phyloP scores from a whole-genome alignment of 306 rosid genomes.

The Cucumis cinereus region DNA sequence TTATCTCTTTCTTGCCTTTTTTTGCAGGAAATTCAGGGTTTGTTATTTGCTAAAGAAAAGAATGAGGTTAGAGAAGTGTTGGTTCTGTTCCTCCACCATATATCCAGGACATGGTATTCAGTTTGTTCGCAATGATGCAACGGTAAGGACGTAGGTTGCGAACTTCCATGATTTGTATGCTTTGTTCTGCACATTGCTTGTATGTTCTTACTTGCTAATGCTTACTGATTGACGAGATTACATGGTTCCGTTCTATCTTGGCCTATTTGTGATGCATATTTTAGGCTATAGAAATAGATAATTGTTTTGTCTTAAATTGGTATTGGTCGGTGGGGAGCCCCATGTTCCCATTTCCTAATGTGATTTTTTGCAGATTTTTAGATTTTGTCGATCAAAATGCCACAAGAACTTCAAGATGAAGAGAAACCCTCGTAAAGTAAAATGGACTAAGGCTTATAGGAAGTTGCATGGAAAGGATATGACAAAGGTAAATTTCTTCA shows the following conservation, averaged over 20 bases:
- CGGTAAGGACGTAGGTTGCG: conserved; percentile 23
- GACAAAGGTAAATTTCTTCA: conserved; percentile 47
- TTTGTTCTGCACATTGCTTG: neutral
- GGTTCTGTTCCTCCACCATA: conserved; percentile 83
- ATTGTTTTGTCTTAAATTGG: neutral
- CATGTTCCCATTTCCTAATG: neutral
- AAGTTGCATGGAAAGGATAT: conserved; percentile 78
- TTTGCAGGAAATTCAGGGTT: neutral
- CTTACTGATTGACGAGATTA: neutral
- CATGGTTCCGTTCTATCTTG: neutral
- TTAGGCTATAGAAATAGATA: neutral
- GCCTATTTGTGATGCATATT: neutral
- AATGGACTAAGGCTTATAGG: conserved; percentile 85
- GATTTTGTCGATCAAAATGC: conserved; percentile 85
- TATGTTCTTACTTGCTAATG: neutral
- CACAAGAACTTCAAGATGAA: conserved; percentile 98
- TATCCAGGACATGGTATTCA: conserved; percentile 95
- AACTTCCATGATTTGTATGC: neutral
- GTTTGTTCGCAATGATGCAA: conserved; percentile 82
- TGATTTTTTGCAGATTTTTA: conserved; percentile 42
- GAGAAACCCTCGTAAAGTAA: conserved; percentile 87
- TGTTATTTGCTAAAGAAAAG: neutral
- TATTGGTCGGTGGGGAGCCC: neutral
- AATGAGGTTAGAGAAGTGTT: conserved; percentile 92
- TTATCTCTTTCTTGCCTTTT: neutral